These are phyloP conservation scores for Rhodocollybia butyracea DNA, from an alignment of 768 basidiomycete species.

Conservation along the genomic window DNA sequence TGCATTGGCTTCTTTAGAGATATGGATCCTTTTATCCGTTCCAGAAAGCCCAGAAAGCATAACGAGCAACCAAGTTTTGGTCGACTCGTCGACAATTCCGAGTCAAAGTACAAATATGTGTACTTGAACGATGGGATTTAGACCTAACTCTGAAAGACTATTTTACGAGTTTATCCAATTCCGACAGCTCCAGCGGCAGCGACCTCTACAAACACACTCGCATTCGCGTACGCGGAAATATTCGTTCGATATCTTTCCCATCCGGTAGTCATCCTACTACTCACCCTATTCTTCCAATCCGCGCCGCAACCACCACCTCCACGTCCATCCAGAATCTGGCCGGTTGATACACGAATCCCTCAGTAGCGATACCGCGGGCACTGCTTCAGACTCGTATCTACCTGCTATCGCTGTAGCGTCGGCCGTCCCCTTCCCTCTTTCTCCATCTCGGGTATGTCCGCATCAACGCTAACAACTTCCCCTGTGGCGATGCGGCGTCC, in stretches of 20 bases:
- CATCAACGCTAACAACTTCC: constrained; percentile 2
- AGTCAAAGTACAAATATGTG: constrained; percentile 66
- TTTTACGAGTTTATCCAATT: constrained; percentile 18
- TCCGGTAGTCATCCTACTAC: not conserved
- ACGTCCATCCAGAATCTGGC: no score
- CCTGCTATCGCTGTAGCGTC: constrained; percentile 6
- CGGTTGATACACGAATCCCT: constrained; percentile 9
- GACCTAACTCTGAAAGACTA: constrained; percentile 28
- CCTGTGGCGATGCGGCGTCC: constrained; percentile 30
- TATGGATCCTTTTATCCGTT: constrained; percentile 67
- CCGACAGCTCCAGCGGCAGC: constrained; percentile 29
- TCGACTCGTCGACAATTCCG: constrained; percentile 58
- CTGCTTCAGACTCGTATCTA: not conserved
- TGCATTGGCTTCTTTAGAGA: constrained; percentile 48
- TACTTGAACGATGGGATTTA: constrained; percentile 72
- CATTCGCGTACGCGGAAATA: constrained; percentile 23
- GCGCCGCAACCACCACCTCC: constrained; percentile 14
- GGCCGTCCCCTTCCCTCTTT: not conserved
- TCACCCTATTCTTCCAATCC: constrained; percentile 8
- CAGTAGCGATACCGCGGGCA: not conserved
- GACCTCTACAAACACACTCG: not conserved
- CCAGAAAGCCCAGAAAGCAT: constrained; percentile 66
- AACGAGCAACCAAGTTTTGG: constrained; percentile 67
- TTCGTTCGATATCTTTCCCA: constrained; percentile 32
- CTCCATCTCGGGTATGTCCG: not conserved